Percentiles rank a stretch among this genome's conserved stretches.
These are phyloP conservation scores for Niveomyces coronatus DNA, from an alignment of 2,329 filamentous ascomycete species.

Conservation along the genomic window DNA sequence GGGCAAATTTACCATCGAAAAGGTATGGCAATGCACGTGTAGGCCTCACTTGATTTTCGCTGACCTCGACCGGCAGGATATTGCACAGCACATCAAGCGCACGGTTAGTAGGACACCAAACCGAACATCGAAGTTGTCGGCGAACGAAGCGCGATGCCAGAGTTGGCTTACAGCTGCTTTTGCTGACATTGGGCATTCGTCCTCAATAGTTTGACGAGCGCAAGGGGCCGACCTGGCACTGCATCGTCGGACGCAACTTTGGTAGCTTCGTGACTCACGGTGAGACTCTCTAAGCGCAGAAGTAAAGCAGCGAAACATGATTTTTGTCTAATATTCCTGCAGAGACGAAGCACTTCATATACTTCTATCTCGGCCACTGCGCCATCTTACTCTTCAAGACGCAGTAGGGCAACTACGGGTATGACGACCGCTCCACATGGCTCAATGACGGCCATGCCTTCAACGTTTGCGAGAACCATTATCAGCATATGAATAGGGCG, in stretches of 20 bases:
- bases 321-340: constrained; percentile 10
- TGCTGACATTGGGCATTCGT: too few species aligned
- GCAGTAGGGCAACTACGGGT: too few species aligned
- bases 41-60: background rate
- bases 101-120: constrained; percentile 46
- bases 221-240: constrained; percentile 98
- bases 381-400: constrained; percentile 99
- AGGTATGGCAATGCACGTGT: constrained; percentile 27
- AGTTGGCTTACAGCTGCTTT: too few species aligned
- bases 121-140: constrained; percentile 3
- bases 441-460: too few species aligned
- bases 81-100: constrained; percentile 91
- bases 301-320: background rate
- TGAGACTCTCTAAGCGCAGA: constrained; percentile 31
- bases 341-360: constrained; percentile 99
- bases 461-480: too few species aligned
- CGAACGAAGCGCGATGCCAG: too few species aligned
- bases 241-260: constrained; percentile 97
- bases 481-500: too few species aligned
- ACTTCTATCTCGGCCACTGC: constrained; percentile 98
- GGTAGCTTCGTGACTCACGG: constrained; percentile 98
- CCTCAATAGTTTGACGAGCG: constrained; percentile 81
- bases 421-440: too few species aligned
- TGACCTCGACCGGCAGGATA: constrained; percentile 54
- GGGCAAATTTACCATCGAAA: constrained; percentile 52